A percentile compares a stretch with the other conserved stretches of the same genome.
These are phyloP conservation scores for Apiospora koreana DNA, from an alignment of 2,329 filamentous ascomycete genomes.

Conservation along the genomic window DNA sequence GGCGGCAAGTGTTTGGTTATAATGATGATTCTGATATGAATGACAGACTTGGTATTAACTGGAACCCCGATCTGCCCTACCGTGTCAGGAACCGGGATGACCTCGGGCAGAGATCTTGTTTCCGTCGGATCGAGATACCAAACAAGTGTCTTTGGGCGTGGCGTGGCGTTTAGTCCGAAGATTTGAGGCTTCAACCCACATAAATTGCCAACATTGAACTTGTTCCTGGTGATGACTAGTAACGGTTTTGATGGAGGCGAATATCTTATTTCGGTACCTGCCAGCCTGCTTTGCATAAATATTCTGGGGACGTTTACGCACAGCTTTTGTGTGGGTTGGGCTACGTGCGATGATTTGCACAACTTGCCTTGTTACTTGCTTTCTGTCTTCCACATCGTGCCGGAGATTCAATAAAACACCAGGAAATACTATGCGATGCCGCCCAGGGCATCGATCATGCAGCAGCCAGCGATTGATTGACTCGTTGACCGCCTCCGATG, in stretches of 20 bases:
- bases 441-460: background rate
- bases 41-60: background rate
- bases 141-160: background rate
- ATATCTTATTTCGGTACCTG: background rate
- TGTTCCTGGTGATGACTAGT: background rate
- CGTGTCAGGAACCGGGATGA: background rate
- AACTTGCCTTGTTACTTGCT: no score
- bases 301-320: background rate
- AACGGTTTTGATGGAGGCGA: no score
- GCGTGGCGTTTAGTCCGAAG: background rate
- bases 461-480: background rate
- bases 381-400: background rate
- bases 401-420: background rate
- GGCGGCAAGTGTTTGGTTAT: background rate
- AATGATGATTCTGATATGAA: background rate
- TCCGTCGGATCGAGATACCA: background rate
- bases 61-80: background rate
- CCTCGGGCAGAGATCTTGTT: slow-evolving; percentile 7
- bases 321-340: background rate
- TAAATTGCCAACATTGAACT: background rate
- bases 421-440: background rate
- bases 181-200: background rate
- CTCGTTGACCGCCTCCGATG: background rate
- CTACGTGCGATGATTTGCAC: background rate
- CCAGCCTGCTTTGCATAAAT: background rate